Evolutionary conservation across 2,329 filamentous ascomycete species (phyloP), one percentile per base, ranked within the genome.

Genomic region (Aspergillus texensis): DNA sequence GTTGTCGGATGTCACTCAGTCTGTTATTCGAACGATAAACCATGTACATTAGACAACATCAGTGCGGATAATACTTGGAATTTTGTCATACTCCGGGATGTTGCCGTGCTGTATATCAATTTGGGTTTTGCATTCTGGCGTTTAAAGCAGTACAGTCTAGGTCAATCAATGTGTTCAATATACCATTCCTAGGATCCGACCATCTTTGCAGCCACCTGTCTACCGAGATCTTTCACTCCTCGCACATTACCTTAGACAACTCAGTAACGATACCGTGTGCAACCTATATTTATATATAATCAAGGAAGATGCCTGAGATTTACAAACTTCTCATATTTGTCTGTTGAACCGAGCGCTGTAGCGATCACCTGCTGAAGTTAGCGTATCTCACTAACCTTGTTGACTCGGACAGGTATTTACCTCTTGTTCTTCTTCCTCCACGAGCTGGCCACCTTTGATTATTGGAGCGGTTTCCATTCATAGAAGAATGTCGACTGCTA

Each of bases 341-440:
- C 70, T 68, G 26, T 64, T 71, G 57, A 77, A 78, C 1, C 75
- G 72, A 41, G 72, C 71, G 39, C 65, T 71, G 60, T 78, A 77
- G 34, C 69, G 70, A 14, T 75, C 72, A 26, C 73, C 75, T 77
- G 32, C 19, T 14, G 19, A 41, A 11, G 12, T 73, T 46, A 72
- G 71, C 55, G 57, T 28, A 14, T 21, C 24, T 16, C 39, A 6
- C 16, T 6, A 19, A 26, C 43, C 2, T 28, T 10, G 19, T 28
- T 19, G 24, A 19, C 21, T 32, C 56, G 26, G 10, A 9, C n/a
- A 2, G 24, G 28, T 50, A 34, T 67, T 63, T 70, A 77, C 76
- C 72, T 72, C 73, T 66, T 57, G 71, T 71, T 46, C 46, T 56
- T 26, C 50, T 46, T 26, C 55, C 55, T 14, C 54, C 36, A 39